These are phyloP conservation scores for Linum trigynum DNA, from an alignment of 345 rosid species.

Conservation along the genomic window DNA sequence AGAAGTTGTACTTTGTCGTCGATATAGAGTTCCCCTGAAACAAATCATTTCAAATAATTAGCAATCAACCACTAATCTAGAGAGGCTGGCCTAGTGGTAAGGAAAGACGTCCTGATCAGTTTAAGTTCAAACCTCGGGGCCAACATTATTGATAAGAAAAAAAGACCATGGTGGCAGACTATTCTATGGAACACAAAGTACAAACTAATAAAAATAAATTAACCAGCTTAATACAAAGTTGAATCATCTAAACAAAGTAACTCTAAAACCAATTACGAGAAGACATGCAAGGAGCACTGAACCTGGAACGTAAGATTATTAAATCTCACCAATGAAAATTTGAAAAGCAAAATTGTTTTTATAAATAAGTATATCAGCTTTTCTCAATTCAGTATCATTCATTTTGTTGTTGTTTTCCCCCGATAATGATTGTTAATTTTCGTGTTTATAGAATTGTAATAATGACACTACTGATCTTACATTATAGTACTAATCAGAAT, in stretches of 20 bases:
- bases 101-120: neutral
- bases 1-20: conserved; percentile 92
- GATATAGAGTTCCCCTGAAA: conserved; percentile 31
- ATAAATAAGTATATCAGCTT: too few relatives aligned
- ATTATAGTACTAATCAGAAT: neutral
- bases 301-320: neutral
- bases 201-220: too few relatives aligned
- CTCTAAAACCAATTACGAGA: neutral
- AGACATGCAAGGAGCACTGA: neutral
- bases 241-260: neutral
- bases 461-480: neutral
- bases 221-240: too few relatives aligned
- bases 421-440: too few relatives aligned
- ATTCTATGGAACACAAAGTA: too few relatives aligned
- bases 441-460: neutral
- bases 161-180: too few relatives aligned
- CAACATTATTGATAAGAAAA: neutral
- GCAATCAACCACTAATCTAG: neutral
- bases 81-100: neutral
- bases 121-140: neutral
- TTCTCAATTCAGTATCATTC: neutral
- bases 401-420: too few relatives aligned
- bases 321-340: neutral
- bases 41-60: neutral
- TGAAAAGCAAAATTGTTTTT: neutral